phyloP scores from a whole-genome alignment of 2,329 filamentous ascomycete genomes.

The Sclerotinia nivalis region DNA sequence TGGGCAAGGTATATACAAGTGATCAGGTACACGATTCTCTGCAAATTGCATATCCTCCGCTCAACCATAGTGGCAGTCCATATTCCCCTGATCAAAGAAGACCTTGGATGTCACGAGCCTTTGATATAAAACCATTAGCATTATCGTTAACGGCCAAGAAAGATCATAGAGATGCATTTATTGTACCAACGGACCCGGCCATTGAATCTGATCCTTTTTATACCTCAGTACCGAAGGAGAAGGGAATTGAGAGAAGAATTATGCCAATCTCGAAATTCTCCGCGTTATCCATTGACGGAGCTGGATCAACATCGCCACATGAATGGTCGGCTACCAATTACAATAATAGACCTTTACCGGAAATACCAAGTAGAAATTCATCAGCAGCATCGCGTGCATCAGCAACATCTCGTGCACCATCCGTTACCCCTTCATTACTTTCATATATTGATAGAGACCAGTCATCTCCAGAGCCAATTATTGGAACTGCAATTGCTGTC shows the following conservation, averaged over 20 bases:
- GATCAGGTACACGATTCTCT: conserved; percentile 22
- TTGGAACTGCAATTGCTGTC: conserved; percentile 28
- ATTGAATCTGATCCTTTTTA: conserved; percentile 14
- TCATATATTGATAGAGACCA: conserved; percentile 28
- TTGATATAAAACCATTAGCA: not conserved
- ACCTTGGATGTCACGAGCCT: not conserved
- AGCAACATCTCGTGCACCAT: conserved; percentile 26
- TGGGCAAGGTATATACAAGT: conserved; percentile 23
- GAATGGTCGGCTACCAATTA: conserved; percentile 16
- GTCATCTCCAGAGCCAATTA: conserved; percentile 29
- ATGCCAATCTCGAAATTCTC: not conserved
- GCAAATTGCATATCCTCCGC: conserved; percentile 9
- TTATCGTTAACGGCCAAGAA: not conserved
- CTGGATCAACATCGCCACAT: not conserved
- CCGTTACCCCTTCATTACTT: conserved; percentile 29
- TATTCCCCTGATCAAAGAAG: not conserved
- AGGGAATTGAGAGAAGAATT: not conserved
- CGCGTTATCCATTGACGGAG: conserved; percentile 7
- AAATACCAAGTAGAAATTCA: conserved; percentile 16
- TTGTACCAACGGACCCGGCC: not conserved
- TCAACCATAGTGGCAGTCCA: not conserved
- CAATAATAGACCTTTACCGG: conserved; percentile 19
- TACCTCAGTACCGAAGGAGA: not conserved
- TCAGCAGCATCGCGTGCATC: conserved; percentile 20
- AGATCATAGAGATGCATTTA: conserved; percentile 18